Percentiles rank a stretch among this genome's conserved stretches.
Conservation (phyloP, 345 rosid species). For the Sonneratia alba region DNA sequence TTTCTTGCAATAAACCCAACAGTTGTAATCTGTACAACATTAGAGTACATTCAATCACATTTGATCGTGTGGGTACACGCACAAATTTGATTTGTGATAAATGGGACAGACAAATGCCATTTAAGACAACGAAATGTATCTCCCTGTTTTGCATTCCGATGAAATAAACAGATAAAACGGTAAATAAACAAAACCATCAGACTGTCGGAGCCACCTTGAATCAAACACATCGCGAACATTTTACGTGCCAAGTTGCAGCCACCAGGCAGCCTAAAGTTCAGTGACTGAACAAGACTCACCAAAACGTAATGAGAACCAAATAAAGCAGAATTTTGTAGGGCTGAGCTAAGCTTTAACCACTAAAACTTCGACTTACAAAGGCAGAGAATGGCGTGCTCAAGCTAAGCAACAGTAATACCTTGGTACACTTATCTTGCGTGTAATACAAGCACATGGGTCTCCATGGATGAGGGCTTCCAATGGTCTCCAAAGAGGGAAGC, state of each 20-base stretch:
- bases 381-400: background rate
- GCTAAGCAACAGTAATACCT: slow-evolving; percentile 23
- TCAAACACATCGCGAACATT: background rate
- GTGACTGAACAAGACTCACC: no score
- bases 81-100: no score
- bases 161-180: no score
- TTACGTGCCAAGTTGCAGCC: background rate
- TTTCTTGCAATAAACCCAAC: background rate
- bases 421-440: slow-evolving; percentile 76
- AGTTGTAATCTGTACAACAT: background rate
- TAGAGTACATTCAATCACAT: background rate
- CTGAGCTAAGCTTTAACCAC: background rate
- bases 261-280: no score
- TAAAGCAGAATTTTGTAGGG: no score
- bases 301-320: background rate
- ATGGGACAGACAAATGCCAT: no score
- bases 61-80: no score
- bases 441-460: slow-evolving; percentile 76
- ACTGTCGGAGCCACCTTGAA: background rate
- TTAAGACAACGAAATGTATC: no score
- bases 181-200: background rate
- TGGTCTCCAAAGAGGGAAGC: background rate
- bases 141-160: no score
- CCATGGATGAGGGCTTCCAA: slow-evolving; percentile 29
- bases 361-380: background rate